Evolutionary conservation across 2,329 filamentous ascomycete genomes (phyloP).

Genomic region (Botrytis pseudocinerea): DNA sequence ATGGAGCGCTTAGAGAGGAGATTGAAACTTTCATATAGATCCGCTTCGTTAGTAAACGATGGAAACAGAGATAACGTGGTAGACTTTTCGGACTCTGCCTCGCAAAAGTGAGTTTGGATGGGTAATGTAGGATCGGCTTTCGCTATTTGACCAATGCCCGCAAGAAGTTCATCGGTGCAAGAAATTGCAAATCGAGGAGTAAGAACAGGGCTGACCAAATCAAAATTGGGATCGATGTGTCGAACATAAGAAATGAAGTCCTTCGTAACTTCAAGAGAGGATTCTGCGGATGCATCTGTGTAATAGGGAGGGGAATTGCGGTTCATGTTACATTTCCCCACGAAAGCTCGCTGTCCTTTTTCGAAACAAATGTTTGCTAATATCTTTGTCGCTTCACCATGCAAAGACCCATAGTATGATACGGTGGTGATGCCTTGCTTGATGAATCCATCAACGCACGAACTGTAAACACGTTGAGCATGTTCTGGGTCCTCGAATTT

Average conservation of each 20-base stretch:
- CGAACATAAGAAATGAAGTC: slow-evolving; percentile 38
- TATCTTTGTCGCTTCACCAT: slow-evolving; percentile 81
- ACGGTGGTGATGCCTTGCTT: slow-evolving; percentile 87
- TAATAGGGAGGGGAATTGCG: slow-evolving; percentile 58
- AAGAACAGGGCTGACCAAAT: slow-evolving; percentile 55
- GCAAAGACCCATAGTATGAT: slow-evolving; percentile 85
- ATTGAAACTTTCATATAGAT: slow-evolving; percentile 58
- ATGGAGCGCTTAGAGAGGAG: slow-evolving; percentile 58
- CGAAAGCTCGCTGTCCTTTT: slow-evolving; percentile 80
- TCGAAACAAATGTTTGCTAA: slow-evolving; percentile 77
- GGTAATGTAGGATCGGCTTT: slow-evolving; percentile 50
- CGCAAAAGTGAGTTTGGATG: slow-evolving; percentile 69
- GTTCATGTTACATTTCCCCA: slow-evolving; percentile 78
- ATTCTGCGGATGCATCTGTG: slow-evolving; percentile 48
- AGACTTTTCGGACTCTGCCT: slow-evolving; percentile 60
- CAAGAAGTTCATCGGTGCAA: slow-evolving; percentile 55
- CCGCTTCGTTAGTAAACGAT: slow-evolving; percentile 55
- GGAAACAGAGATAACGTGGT: slow-evolving; percentile 58
- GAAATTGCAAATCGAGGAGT: slow-evolving; percentile 41
- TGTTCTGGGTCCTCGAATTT: slow-evolving; percentile 63
- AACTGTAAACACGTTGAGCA: slow-evolving; percentile 70
- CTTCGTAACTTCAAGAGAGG: slow-evolving; percentile 30
- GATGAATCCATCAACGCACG: slow-evolving; percentile 75
- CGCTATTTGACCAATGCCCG: slow-evolving; percentile 56
- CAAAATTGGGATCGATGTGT: slow-evolving; percentile 49